phyloP scores from a whole-genome alignment of 2,329 filamentous ascomycete species.

The Diaporthe caulivora region DNA sequence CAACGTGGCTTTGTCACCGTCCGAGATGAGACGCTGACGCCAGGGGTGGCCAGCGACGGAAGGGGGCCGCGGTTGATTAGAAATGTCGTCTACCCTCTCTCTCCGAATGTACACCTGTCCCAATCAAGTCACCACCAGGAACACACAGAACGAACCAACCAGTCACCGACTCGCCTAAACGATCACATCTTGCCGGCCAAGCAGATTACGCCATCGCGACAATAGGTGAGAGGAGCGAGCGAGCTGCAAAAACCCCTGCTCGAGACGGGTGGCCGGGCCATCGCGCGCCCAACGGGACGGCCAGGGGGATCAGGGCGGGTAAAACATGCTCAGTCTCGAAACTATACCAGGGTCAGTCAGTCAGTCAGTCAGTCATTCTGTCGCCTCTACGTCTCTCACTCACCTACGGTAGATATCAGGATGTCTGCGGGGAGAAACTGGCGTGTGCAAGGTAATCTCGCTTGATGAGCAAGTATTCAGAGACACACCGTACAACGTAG shows the following conservation, averaged over 20 bases:
- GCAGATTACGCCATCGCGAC: slow-evolving; percentile 28
- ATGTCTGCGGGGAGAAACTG: background rate
- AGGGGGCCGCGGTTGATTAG: slow-evolving; percentile 22
- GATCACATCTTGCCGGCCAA: slow-evolving; percentile 12
- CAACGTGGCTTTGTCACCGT: slow-evolving; percentile 11
- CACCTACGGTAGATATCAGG: background rate
- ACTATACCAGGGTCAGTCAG: background rate
- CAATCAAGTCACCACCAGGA: slow-evolving; percentile 8
- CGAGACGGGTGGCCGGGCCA: background rate
- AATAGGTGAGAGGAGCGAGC: background rate
- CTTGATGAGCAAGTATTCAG: slow-evolving; percentile 37
- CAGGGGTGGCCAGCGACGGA: background rate
- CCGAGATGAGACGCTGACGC: slow-evolving; percentile 7
- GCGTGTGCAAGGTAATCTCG: slow-evolving; percentile 27
- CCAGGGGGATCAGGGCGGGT: slow-evolving; percentile 8
- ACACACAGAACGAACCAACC: background rate
- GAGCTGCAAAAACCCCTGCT: background rate
- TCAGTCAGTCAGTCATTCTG: background rate
- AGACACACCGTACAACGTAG: background rate
- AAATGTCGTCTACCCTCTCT: background rate
- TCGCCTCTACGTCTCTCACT: slow-evolving; percentile 10
- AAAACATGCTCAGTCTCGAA: slow-evolving; percentile 38
- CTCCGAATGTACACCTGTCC: background rate
- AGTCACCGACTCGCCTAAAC: background rate
- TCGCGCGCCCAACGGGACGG: background rate